A percentile compares a stretch with the other conserved stretches of the same genome.
These are phyloP conservation scores for Hypoxylon sp. DNA, from an alignment of 2,329 filamentous ascomycete genomes.

Conservation along the genomic window DNA sequence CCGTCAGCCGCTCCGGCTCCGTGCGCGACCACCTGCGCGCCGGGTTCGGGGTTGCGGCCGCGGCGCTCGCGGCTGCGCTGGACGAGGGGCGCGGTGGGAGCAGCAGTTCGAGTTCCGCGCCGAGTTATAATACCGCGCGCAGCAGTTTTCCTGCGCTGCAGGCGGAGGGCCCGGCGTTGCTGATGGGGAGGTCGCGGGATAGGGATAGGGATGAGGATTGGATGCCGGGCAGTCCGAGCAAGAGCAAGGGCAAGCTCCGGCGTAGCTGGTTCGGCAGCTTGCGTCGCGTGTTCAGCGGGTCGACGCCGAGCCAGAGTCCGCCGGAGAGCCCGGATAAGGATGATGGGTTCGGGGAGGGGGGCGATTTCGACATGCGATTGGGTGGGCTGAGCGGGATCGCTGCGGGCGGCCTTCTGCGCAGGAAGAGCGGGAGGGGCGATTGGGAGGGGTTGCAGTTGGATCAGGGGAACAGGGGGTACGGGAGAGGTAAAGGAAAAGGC, in stretches of 20 bases:
- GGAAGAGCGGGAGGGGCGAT: constrained; percentile 69
- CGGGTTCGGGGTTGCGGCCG: constrained; percentile 54
- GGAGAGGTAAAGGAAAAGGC: constrained; percentile 43
- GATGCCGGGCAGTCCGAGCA: constrained; percentile 69
- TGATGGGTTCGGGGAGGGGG: constrained; percentile 54
- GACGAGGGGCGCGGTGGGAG: constrained; percentile 51
- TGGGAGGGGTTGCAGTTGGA: constrained; percentile 61
- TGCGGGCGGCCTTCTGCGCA: constrained; percentile 61
- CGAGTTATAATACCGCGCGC: constrained; percentile 67
- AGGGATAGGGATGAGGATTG: constrained; percentile 47
- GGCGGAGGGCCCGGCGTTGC: constrained; percentile 66
- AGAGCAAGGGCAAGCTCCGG: constrained; percentile 68
- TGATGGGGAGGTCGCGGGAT: constrained; percentile 58
- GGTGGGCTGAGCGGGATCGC: constrained; percentile 63
- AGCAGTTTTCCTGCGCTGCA: constrained; percentile 67
- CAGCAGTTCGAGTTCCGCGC: constrained; percentile 55
- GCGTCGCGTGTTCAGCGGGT: constrained; percentile 72
- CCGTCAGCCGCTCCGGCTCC: constrained; percentile 57
- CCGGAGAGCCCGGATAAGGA: constrained; percentile 47
- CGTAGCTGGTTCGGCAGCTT: constrained; percentile 79
- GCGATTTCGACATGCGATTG: constrained; percentile 63
- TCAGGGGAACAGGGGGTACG: constrained; percentile 25
- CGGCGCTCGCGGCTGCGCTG: constrained; percentile 49
- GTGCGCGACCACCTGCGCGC: constrained; percentile 56
- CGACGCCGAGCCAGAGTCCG: constrained; percentile 52